phyloP scores from a whole-genome alignment of 306 rosid genomes.

The Vigna angularis region DNA sequence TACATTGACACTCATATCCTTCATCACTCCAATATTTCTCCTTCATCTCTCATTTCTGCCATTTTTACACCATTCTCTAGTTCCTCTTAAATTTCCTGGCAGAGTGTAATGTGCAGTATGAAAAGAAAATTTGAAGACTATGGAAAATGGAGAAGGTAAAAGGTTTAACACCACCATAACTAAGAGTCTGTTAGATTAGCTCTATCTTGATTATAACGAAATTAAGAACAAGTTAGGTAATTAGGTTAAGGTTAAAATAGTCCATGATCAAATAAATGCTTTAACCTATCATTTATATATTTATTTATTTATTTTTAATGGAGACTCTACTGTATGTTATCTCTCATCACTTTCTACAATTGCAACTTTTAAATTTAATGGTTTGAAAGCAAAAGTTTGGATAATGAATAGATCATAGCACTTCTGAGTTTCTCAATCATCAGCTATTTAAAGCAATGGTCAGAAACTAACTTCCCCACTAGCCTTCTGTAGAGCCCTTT shows the following conservation, averaged over 20 bases:
- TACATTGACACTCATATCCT: conserved; percentile 46
- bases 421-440: conserved; percentile 38
- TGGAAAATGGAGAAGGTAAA: background rate
- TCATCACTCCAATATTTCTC: background rate
- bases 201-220: background rate
- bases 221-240: conserved; percentile 30
- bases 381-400: conserved; percentile 46
- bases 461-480: conserved; percentile 55
- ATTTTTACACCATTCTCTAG: conserved; percentile 3
- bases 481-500: conserved; percentile 48
- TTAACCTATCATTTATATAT: background rate
- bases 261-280: conserved; percentile 12
- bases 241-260: conserved; percentile 39
- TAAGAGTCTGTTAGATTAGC: background rate
- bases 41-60: background rate
- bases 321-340: conserved; percentile 24
- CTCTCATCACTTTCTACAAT: conserved; percentile 32
- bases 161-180: too few species aligned
- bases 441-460: conserved; percentile 60
- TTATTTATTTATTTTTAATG: conserved; percentile 25
- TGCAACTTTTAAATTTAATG: conserved; percentile 46
- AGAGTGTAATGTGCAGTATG: background rate
- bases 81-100: background rate
- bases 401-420: conserved; percentile 51
- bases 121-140: background rate